Base-by-base conservation (phyloP, 2,329 filamentous ascomycete genomes). In the Scopulariopsis brevicaulis region DNA sequence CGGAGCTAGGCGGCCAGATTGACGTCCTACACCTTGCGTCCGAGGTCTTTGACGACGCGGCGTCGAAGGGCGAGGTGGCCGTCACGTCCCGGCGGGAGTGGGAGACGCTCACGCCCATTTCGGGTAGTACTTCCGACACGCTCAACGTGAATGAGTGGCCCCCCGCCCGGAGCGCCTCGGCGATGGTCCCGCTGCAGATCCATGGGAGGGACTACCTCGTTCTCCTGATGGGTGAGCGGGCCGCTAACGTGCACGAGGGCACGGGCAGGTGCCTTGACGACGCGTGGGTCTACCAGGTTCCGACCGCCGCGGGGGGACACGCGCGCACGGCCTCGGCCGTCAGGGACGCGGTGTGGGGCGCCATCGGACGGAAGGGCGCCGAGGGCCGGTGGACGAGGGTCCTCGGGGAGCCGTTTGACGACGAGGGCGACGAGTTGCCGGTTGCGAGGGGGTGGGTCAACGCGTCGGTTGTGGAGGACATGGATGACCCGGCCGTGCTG, bases 1-100 rank as follows among this genome's bases (percentile, higher is more conserved):
- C 66, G 0, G 87, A 92, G 65, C 75, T 89, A 54, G 89, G 89
- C 18, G 89, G 87, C 0, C 77, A 79, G 59, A 66, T 96, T 14
- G 89, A 95, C 65, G 79, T 87, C 59, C 67, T 86, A 20, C 76
- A 80, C 58, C 74, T 86, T 11, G 76, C 71, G 20, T 70, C 84
- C n/a, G 79, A 81, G 63, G 73, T 73, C 32, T 81, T 82, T 63
- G 73, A 80, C 61, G 80, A 82, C 64, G 71, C 70, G 60, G 70
- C 71, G 37, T 72, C 71, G 52, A 70, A 68, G 53, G 76, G 75
- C 34, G 81, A 84, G 63, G 71, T 80, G 22, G 72, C 73, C 24
- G 66, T 86, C 22, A 70, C 71, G 28, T 75, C 79, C 8, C 75
- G 74, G 40, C 77, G 76, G 51, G 68, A 66, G 34, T 87, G 84